Base-by-base conservation (phyloP, 768 basidiomycete species). In the Pulveroboletus ravenelii region DNA sequence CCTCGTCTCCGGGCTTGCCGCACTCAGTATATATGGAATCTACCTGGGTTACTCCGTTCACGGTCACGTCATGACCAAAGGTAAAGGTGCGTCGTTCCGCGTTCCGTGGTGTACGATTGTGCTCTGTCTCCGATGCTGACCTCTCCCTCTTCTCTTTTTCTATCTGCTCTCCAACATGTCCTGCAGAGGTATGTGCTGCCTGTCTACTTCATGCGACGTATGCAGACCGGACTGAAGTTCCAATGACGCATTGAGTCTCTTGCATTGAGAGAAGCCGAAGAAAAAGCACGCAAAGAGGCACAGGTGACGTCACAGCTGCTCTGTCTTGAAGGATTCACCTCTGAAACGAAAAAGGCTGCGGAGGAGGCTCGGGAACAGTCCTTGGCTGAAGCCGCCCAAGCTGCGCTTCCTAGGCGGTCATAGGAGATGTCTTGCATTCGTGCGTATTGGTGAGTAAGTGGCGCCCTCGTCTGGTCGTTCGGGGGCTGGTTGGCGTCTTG, bases 31-130 rank as follows among this genome's bases (percentile, higher is more conserved):
- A 10, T 69, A 69, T 23, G 67, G 67, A 36, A 10, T 68, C 17
- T 68, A 67, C 51, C 41, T 68, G 31, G 67, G 68, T 13, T 67
- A 65, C 50, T 62, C 62, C 15, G 63, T 68, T 10, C 67, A 68
- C 23, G 55, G 45, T 10, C 66, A 68, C 25, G 60, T 68, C 41
- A 61, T 68, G 54, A 25, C 52, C 43, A 68, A 64, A 51, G 67
- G 67, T 20, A 60, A 50, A 64, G 67, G 67, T 68, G 30, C 23
- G 68, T 51, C 32, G 66, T 51, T 40, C 20, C 17, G 10, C 13
- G 41, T 29, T 36, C 12, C 41, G 5, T 36, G 30, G 8, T 1
- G 6, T 35, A 14, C 32, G 13, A 13, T 8, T 6, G 17, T 40
- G 3, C 10, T n/a, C 27, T n/a, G 13, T 31, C 44, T 42, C 50